phyloP scores from a whole-genome alignment of 805 yeast species.

The Blastobotrys mokoenaii region DNA sequence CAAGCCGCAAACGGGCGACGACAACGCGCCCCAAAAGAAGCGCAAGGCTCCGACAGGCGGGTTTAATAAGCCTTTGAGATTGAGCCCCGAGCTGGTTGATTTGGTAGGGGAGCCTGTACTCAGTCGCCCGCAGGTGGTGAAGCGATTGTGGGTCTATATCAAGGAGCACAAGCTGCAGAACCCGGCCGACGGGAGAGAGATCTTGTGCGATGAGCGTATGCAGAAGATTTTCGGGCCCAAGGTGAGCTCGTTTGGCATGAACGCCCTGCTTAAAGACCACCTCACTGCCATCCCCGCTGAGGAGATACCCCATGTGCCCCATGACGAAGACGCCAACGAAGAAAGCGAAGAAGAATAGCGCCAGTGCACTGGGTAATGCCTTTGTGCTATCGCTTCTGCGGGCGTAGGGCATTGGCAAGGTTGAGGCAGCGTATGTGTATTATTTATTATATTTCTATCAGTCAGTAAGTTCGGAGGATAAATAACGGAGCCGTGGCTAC shows the following conservation, averaged over 20 bases:
- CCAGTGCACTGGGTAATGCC: too few relatives aligned
- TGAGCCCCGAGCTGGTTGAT: constrained; percentile 44
- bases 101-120: constrained; percentile 40
- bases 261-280: constrained; percentile 22
- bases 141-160: constrained; percentile 62
- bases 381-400: too few relatives aligned
- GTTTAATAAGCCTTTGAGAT: constrained; percentile 34
- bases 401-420: too few relatives aligned
- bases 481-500: too few relatives aligned
- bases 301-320: not conserved
- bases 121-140: constrained; percentile 66
- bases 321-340: constrained; percentile 4
- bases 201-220: constrained; percentile 53
- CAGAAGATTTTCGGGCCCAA: constrained; percentile 48
- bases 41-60: constrained; percentile 11
- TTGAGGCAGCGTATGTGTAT: too few relatives aligned
- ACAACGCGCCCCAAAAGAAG: constrained; percentile 7
- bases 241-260: constrained; percentile 23
- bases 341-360: not conserved
- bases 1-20: constrained; percentile 10
- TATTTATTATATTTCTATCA: too few relatives aligned
- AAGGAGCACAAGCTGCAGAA: constrained; percentile 55
- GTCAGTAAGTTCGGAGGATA: too few relatives aligned
- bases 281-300: constrained; percentile 1
- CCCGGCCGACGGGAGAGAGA: constrained; percentile 56